Base-by-base conservation (phyloP, 1,139 yeast genomes). In the Candida sp. region DNA sequence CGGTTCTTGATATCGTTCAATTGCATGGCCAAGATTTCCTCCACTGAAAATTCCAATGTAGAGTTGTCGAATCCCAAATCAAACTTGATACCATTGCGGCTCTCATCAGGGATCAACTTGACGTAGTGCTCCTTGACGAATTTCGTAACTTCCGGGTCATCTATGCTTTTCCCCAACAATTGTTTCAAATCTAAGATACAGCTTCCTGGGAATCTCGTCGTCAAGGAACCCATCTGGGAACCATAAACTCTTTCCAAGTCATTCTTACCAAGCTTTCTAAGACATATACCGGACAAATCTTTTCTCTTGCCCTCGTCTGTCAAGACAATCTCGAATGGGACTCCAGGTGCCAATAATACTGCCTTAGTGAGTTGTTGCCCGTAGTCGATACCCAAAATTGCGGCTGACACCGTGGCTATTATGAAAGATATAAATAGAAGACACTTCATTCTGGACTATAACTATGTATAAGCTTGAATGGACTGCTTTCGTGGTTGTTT, bases 291-390 rank as follows among this genome's bases (percentile, higher is more conserved):
- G 2, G 93, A 81, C 9, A 85, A 75, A 62, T 94, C 98, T 66
- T 94, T 94, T 53, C 99, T 80, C 68, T 92, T 91, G 6, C 97
- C 90, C 63, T 94, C 98, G 40, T 90, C 88, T 4, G 98, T 90
- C 54, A 94, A 73, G 9, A 94, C 88, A 46, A 94, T 81, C 63
- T 94, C 99, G 65, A 92, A 86, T 22, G 93, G 88, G 31, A 92
- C 84, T 7, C 93, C 91, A 0, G 98, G 98, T 0, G 98, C 97
- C 45, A 96, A 88, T 49, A 94, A 75, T 47, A 88, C 90, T 2
- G 97, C 91, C 67, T 96, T 94, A 34, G 94, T 84, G 74, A 79
- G 89, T 63, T 92, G 96, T 53, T 90, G 88, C 49, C 99, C 99
- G 64, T 82, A 87, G 67, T 94, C 99, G 44, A 94, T 77, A 28